Base-by-base conservation (phyloP, 495 filamentous ascomycete species). In the Aspergillus diversus region DNA sequence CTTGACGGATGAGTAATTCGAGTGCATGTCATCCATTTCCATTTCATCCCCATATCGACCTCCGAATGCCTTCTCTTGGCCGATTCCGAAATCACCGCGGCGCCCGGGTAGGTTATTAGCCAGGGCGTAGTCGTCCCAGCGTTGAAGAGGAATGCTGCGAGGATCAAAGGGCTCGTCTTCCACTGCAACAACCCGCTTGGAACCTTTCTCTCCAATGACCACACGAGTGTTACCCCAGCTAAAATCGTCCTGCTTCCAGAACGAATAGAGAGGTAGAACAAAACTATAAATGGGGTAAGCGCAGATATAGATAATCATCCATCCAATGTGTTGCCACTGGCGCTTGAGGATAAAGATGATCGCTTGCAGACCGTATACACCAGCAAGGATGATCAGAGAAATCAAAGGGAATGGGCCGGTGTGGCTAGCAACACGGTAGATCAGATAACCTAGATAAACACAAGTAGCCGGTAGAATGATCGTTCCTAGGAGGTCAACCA, bases 161-260 rank as follows among this genome's bases (percentile, higher is more conserved):
- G 96, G 94, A 66, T 99, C 90, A 71, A 95, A 99, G 7, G 82
- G 84, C 66, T 95, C 92, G 61, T 97, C 93, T 53, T 93, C 89
- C 8, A 92, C 86, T 1, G 93, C 93, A 39, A 99, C 83, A 21
- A 97, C 78, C 65, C 95, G 89, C 78, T 95, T 97, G 65, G 86
- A 86, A 56, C 93, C 94, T 69, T 92, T 91, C 71, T 99, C 95
- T 37, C 91, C 93, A 66, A 98, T 89, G 69, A 99, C 95, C 63
- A 99, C 87, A 82, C 96, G 93, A 0, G 95, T 99, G 74, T 91
- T 98, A 84, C 95, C 95, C 95, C 95, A 99, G 7, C 88, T 85
- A 81, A 99, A 99, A 77, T 99, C 92, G 77, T 99, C 95, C 74
- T 97, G 92, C 71, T 96, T 94, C 95, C 95, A 99, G 87, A 99